Percentiles rank a stretch among this genome's conserved stretches.
Evolutionary conservation across 2,329 filamentous ascomycete genomes (phyloP).

Genomic region (Apiospora hydei): DNA sequence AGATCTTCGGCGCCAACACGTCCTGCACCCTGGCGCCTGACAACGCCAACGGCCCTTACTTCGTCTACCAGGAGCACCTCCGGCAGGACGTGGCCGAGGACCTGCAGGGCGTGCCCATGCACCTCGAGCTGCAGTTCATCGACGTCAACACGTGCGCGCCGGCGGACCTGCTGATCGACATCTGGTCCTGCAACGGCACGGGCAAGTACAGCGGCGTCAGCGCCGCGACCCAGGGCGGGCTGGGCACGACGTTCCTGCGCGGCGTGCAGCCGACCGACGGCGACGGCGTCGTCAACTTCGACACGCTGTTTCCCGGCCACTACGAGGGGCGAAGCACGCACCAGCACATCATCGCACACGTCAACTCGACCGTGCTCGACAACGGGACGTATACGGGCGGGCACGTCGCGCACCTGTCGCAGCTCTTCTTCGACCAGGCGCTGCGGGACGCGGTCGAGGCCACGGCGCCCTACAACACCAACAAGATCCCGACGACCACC

Average conservation of each 20-base stretch:
- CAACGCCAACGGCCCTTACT: conserved; percentile 53
- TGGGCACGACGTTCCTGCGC: conserved; percentile 54
- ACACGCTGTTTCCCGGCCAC: conserved; percentile 55
- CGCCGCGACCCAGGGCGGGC: conserved; percentile 40
- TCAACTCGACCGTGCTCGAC: conserved; percentile 42
- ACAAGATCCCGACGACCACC: conserved; percentile 40
- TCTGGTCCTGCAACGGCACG: conserved; percentile 56
- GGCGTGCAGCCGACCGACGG: conserved; percentile 54
- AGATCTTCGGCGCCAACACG: conserved; percentile 50
- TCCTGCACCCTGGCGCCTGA: conserved; percentile 52
- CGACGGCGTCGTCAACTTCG: conserved; percentile 56
- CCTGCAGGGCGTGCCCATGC: conserved; percentile 48
- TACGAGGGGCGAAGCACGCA: conserved; percentile 50
- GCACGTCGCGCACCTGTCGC: conserved; percentile 49
- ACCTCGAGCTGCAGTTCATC: conserved; percentile 54
- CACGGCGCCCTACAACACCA: conserved; percentile 47
- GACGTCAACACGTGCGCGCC: conserved; percentile 54
- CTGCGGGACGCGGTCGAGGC: conserved; percentile 47
- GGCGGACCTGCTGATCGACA: conserved; percentile 48
- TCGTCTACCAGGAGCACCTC: conserved; percentile 51
- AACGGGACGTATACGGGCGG: conserved; percentile 50
- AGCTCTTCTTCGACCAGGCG: conserved; percentile 51
- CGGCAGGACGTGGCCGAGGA: conserved; percentile 50
- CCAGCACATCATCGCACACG: conserved; percentile 50
- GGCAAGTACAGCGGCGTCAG: conserved; percentile 50